Evolutionary conservation across 176 grass and related monocot species (phyloP).

Genomic region (Panicum miliaceum): DNA sequence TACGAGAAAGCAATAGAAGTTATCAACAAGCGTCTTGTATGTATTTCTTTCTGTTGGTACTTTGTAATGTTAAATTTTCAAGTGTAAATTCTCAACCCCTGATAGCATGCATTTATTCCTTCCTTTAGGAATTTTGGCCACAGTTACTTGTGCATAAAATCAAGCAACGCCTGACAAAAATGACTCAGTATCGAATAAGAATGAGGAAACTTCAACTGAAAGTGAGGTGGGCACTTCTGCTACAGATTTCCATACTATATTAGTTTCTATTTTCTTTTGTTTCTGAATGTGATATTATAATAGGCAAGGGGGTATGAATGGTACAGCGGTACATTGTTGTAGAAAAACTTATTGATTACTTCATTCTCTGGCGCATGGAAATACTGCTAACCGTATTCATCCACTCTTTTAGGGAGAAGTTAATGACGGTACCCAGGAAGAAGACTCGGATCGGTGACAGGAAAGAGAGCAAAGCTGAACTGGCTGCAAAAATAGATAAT

Average conservation of each 20-base stretch:
- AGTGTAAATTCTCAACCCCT: neutral
- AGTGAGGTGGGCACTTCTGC: slow-evolving; percentile 68
- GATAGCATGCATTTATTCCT: neutral
- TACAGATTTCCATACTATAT: neutral
- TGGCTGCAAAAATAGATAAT: slow-evolving; percentile 69
- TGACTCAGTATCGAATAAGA: slow-evolving; percentile 94
- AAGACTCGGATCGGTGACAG: slow-evolving; percentile 52
- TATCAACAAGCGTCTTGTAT: slow-evolving; percentile 84
- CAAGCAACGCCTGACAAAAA: slow-evolving; percentile 91
- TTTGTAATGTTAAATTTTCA: neutral
- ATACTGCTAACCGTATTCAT: slow-evolving; percentile 23
- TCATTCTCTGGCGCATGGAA: slow-evolving; percentile 1
- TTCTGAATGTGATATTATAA: neutral
- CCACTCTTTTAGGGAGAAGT: slow-evolving; percentile 68
- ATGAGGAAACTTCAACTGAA: slow-evolving; percentile 95
- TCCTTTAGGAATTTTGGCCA: slow-evolving; percentile 83
- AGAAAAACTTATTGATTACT: neutral
- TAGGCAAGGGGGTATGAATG: neutral
- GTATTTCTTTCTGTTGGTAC: neutral
- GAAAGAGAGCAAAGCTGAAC: slow-evolving; percentile 63
- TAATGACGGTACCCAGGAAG: slow-evolving; percentile 81
- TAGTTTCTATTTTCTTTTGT: neutral
- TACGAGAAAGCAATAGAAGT: slow-evolving; percentile 88
- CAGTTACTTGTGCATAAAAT: slow-evolving; percentile 96
- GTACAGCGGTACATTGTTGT: neutral